Evolutionary conservation across 371 early-diverging fungal species (phyloP).

Genomic region (Funneliformis caledonium): DNA sequence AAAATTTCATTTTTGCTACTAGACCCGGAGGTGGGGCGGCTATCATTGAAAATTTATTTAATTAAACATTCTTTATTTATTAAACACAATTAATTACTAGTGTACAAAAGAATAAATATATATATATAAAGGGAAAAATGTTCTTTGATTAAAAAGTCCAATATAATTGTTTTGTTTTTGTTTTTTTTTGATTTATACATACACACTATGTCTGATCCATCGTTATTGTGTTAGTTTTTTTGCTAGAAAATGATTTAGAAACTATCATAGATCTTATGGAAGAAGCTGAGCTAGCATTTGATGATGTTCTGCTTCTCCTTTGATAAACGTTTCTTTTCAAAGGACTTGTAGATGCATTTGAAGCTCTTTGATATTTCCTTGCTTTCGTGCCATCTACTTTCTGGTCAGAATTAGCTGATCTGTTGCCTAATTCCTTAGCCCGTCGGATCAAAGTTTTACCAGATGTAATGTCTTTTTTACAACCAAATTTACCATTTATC

Average conservation of each 20-base stretch:
- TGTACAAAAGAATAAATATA: neutral
- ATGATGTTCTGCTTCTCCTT: neutral
- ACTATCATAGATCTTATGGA: too few species aligned
- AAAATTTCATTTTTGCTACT: constrained; percentile 64
- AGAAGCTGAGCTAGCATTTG: too few species aligned
- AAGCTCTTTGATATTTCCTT: neutral
- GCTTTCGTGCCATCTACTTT: too few species aligned
- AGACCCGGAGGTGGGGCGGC: constrained; percentile 49
- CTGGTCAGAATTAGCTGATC: too few species aligned
- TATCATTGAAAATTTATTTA: neutral
- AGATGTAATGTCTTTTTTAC: neutral
- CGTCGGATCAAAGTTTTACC: neutral
- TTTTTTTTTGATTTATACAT: too few species aligned
- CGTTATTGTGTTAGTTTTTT: neutral
- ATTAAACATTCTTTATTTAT: neutral
- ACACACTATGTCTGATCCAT: too few species aligned
- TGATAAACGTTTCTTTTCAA: neutral
- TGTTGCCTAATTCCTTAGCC: neutral
- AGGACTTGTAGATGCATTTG: neutral
- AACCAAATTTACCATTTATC: neutral
- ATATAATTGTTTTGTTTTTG: too few species aligned
- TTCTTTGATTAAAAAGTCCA: too few species aligned
- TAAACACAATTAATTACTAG: neutral
- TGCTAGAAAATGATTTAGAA: too few species aligned
- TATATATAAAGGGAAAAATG: too few species aligned